Evolutionary conservation across 1,284 basidiomycete species (phyloP).

Genomic region (Malassezia cuniculi): DNA sequence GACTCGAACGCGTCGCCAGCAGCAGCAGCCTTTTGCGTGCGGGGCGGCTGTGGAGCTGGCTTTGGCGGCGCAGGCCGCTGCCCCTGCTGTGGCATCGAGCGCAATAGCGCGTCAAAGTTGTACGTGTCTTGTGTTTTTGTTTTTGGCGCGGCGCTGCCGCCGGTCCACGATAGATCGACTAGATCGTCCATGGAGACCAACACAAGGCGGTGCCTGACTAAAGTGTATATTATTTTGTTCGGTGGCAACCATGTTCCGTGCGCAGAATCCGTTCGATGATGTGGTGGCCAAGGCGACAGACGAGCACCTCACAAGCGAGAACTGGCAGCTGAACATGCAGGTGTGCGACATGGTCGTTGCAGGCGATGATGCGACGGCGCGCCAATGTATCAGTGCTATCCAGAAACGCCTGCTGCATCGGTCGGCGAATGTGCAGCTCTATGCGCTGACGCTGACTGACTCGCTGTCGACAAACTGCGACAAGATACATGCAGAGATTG

Average conservation of each 20-base stretch:
- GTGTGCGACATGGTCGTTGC: slow-evolving; percentile 92
- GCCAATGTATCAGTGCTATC: slow-evolving; percentile 68
- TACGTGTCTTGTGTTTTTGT: slow-evolving; percentile 11
- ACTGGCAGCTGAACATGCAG: slow-evolving; percentile 88
- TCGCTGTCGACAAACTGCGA: slow-evolving; percentile 69
- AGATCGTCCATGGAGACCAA: slow-evolving; percentile 36
- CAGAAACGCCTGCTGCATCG: slow-evolving; percentile 84
- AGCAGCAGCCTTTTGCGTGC: neutral
- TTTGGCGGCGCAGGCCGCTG: neutral
- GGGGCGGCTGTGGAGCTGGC: slow-evolving; percentile 4
- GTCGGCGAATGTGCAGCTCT: slow-evolving; percentile 91
- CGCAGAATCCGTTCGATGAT: slow-evolving; percentile 75
- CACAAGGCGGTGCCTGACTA: neutral
- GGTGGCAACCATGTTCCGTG: slow-evolving; percentile 27
- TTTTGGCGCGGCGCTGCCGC: slow-evolving; percentile 9
- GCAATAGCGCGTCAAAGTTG: slow-evolving; percentile 24
- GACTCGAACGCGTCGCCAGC: slow-evolving; percentile 30
- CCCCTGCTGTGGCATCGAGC: slow-evolving; percentile 16
- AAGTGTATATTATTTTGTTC: too few species aligned
- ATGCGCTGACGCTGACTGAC: slow-evolving; percentile 55
- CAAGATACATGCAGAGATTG: slow-evolving; percentile 70
- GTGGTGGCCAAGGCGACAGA: slow-evolving; percentile 86
- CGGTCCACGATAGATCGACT: slow-evolving; percentile 34
- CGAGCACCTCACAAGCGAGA: slow-evolving; percentile 81
- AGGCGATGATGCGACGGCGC: slow-evolving; percentile 63